These are phyloP conservation scores for Emericellopsis terricola DNA, from an alignment of 495 filamentous ascomycete species.

Conservation along the genomic window DNA sequence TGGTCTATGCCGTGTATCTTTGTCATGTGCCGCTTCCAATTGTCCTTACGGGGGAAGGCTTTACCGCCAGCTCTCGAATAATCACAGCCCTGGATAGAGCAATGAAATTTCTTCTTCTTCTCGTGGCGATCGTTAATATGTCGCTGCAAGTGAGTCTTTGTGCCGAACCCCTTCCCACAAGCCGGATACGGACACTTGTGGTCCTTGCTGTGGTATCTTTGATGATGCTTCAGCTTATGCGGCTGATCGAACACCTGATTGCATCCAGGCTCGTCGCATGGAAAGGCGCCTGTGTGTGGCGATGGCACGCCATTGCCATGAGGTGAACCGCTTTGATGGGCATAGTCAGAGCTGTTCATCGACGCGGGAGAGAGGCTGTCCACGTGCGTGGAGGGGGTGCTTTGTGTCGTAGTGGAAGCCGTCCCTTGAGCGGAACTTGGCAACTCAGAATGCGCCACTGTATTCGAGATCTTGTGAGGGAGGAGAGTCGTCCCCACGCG, in stretches of 20 bases:
- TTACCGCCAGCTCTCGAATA: slow-evolving; percentile 26
- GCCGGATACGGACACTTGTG: slow-evolving; percentile 21
- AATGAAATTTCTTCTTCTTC: slow-evolving; percentile 30
- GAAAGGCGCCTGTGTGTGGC: slow-evolving; percentile 7
- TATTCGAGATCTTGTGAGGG: neutral
- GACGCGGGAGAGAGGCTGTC: slow-evolving; percentile 3
- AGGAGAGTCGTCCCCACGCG: neutral
- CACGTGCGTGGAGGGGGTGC: slow-evolving; percentile 4
- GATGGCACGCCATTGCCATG: slow-evolving; percentile 10
- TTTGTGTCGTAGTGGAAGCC: slow-evolving; percentile 1
- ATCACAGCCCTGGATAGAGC: slow-evolving; percentile 22
- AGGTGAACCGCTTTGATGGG: slow-evolving; percentile 5
- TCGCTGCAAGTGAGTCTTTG: slow-evolving; percentile 31
- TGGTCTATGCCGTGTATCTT: slow-evolving; percentile 25
- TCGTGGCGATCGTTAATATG: slow-evolving; percentile 32
- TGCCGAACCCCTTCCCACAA: slow-evolving; percentile 27
- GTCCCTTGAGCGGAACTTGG: neutral
- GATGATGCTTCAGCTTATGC: slow-evolving; percentile 33
- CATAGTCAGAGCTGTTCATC: slow-evolving; percentile 1
- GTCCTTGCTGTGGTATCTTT: slow-evolving; percentile 28
- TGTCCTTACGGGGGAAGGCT: slow-evolving; percentile 31
- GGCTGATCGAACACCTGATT: slow-evolving; percentile 23
- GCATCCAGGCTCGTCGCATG: slow-evolving; percentile 19
- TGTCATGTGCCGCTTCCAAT: slow-evolving; percentile 31
- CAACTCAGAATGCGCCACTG: neutral